Evolutionary conservation across 768 basidiomycete genomes (phyloP).

Genomic region (Auricularia auricula-judae): DNA sequence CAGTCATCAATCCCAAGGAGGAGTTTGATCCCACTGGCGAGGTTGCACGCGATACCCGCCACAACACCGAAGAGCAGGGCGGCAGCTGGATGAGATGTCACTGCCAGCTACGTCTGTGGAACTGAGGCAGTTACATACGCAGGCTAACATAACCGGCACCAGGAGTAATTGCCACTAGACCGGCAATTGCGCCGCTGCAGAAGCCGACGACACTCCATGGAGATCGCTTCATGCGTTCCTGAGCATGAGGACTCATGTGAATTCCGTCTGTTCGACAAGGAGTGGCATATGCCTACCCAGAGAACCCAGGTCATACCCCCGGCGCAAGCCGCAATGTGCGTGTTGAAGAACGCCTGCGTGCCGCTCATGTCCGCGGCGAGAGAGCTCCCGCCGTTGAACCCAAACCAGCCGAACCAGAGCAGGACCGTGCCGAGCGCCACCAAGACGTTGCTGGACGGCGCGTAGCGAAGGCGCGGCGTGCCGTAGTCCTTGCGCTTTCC

Average conservation of each 20-base stretch:
- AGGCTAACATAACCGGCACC: conserved; percentile 72
- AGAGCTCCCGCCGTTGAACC: conserved; percentile 84
- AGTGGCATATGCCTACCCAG: neutral
- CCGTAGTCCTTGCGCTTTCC: conserved; percentile 69
- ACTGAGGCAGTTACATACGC: conserved; percentile 50
- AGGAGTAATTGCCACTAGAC: conserved; percentile 82
- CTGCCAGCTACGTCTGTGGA: neutral
- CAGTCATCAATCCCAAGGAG: conserved; percentile 75
- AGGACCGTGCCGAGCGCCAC: conserved; percentile 77
- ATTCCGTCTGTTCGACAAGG: conserved; percentile 19
- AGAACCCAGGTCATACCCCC: conserved; percentile 67
- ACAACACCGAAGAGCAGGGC: conserved; percentile 51
- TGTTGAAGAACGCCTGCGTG: conserved; percentile 70
- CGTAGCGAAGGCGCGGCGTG: conserved; percentile 49
- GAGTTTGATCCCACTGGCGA: conserved; percentile 44
- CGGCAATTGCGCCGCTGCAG: conserved; percentile 84
- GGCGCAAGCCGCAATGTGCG: conserved; percentile 78
- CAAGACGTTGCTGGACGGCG: conserved; percentile 78
- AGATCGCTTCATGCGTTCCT: conserved; percentile 24
- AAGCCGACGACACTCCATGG: conserved; percentile 80
- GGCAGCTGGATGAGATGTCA: neutral
- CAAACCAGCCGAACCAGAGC: conserved; percentile 78
- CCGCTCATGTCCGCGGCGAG: conserved; percentile 84
- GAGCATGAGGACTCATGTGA: conserved; percentile 63
- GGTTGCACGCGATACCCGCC: conserved; percentile 65